A percentile compares a stretch with the other conserved stretches of the same genome.
Evolutionary conservation across 352 stramenopile species (phyloP).

Genomic region (Phytophthora cryptogea): DNA sequence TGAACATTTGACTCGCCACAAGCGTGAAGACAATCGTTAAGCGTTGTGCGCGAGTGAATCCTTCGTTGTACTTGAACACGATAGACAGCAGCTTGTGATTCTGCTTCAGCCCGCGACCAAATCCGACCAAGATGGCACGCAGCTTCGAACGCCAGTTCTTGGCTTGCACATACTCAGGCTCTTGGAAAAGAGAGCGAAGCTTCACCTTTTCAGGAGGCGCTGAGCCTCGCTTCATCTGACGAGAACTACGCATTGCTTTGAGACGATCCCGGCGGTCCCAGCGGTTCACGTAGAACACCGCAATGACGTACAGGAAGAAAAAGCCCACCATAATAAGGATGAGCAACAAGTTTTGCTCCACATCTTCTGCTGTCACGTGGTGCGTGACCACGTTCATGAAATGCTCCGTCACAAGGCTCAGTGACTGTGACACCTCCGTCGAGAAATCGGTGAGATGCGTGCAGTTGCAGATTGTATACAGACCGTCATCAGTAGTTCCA

Average conservation of each 20-base stretch:
- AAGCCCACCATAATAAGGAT: slow-evolving; percentile 56
- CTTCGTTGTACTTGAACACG: slow-evolving; percentile 75
- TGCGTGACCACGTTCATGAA: slow-evolving; percentile 65
- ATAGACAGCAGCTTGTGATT: slow-evolving; percentile 77
- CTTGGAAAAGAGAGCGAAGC: slow-evolving; percentile 60
- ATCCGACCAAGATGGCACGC: slow-evolving; percentile 40
- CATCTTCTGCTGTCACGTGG: slow-evolving; percentile 56
- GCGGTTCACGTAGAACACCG: slow-evolving; percentile 62
- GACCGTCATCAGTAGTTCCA: slow-evolving; percentile 56
- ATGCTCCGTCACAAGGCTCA: slow-evolving; percentile 59
- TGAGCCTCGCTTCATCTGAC: slow-evolving; percentile 34
- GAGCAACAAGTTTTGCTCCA: slow-evolving; percentile 62
- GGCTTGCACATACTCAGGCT: slow-evolving; percentile 61
- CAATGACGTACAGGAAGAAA: slow-evolving; percentile 56
- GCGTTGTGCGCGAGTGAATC: slow-evolving; percentile 63
- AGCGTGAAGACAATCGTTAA: slow-evolving; percentile 75
- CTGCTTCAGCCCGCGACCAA: slow-evolving; percentile 56
- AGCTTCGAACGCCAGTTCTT: slow-evolving; percentile 50
- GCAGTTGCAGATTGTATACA: slow-evolving; percentile 80
- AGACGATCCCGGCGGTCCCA: slow-evolving; percentile 60
- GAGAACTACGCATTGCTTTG: slow-evolving; percentile 39
- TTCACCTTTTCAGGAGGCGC: slow-evolving; percentile 54
- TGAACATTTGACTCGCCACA: slow-evolving; percentile 77
- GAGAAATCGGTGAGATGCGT: slow-evolving; percentile 79
- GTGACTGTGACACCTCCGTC: slow-evolving; percentile 62